Evolutionary conservation across 164 flowering plant genomes (phyloP), one percentile per base, ranked within the genome.

Genomic region (Cinnamomum micranthum): DNA sequence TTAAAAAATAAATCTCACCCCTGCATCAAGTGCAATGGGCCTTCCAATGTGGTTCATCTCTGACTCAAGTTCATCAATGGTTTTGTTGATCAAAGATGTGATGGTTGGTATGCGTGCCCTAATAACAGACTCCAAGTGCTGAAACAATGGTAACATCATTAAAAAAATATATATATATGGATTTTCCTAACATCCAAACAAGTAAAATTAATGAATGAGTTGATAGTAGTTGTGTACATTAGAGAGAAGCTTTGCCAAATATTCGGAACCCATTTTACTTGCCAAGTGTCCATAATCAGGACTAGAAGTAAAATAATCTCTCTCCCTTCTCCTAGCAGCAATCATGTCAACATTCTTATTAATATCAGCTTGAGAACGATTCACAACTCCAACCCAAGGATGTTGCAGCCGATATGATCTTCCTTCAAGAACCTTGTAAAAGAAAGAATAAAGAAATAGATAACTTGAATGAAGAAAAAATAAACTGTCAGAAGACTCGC

Each of bases 311-410:
- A 91, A 92, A 75, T 91, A 92, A 68, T 92, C 97, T 12, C 84
- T 79, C 80, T 92, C 97, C 81, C 88, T 85, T 47, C 88, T 86
- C 20, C 97, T 87, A 74, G 97, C 97, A 80, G 91, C 89, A 81
- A 92, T 90, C 97, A 92, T 92, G 76, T 92, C 97, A 73, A 90
- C 93, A 73, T 86, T 90, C 75, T 86, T 92, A 74, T 92, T 91
- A 47, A 91, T 91, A 82, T 91, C 96, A 65, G 94, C 94, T 79
- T 91, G 97, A 51, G 97, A 92, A 19, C 97, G 91, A 78, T 92
- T 92, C 20, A 92, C 97, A 77, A 92, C 93, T 79, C 97, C 97
- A 76, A 92, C 83, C 97, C 97, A 92, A 64, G 97, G 97, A 64
- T 81, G 89, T 79, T 88, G 89, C 71, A 92, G 84, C 81, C 80